Conservation (phyloP, 164 flowering plant genomes). For the Cinnamomum chago region DNA sequence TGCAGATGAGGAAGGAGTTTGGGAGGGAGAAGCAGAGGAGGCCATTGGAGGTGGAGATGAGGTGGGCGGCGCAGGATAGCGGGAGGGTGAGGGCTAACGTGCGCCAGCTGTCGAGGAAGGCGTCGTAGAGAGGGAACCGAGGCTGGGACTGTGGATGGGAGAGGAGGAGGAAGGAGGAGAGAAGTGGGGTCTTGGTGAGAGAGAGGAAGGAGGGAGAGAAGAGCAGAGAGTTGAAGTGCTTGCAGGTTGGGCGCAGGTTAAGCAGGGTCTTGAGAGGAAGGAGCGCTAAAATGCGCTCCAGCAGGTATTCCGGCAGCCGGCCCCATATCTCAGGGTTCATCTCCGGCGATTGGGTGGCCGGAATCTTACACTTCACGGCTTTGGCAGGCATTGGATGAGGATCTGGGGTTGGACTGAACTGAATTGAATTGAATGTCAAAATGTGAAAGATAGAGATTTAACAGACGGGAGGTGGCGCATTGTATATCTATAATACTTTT, state of each 20-base stretch:
- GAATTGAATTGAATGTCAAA: too few relatives aligned
- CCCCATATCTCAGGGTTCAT: conserved; percentile 76
- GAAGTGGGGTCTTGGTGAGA: conserved; percentile 14
- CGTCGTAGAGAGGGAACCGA: conserved; percentile 42
- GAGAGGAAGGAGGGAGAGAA: conserved; percentile 52
- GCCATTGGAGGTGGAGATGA: conserved; percentile 53
- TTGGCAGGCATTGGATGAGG: background rate
- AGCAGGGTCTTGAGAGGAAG: conserved; percentile 52
- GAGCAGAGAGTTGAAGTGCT: conserved; percentile 53
- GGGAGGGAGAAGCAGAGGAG: conserved; percentile 59
- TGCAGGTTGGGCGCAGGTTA: conserved; percentile 57
- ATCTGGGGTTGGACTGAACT: background rate
- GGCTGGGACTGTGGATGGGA: conserved; percentile 53
- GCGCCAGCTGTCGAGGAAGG: conserved; percentile 43
- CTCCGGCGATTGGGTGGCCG: conserved; percentile 4
- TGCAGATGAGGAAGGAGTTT: conserved; percentile 48
- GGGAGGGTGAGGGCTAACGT: conserved; percentile 21
- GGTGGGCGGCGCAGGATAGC: conserved; percentile 15
- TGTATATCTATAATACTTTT: too few relatives aligned
- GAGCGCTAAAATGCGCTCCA: conserved; percentile 49
- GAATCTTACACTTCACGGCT: background rate
- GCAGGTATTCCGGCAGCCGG: conserved; percentile 49
- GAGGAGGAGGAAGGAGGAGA: conserved; percentile 52
- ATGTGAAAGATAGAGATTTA: too few relatives aligned
- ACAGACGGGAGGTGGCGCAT: too few relatives aligned